A percentile compares a stretch with the other conserved stretches of the same genome.
phyloP scores from a whole-genome alignment of 768 basidiomycete genomes.

The Psilocybe sp. region DNA sequence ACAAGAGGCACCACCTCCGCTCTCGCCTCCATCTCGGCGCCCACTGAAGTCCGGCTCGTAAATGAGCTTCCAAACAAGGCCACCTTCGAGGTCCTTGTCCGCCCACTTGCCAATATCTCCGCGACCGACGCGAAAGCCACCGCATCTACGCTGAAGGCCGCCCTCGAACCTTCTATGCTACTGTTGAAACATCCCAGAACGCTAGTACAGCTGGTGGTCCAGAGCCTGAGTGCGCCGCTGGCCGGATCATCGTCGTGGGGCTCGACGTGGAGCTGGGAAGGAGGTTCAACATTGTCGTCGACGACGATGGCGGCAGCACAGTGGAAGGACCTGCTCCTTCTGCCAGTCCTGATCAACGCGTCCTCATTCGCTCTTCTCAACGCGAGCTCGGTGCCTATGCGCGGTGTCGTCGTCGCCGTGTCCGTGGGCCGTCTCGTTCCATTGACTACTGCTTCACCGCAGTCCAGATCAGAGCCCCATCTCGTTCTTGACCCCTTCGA shows the following conservation, averaged over 20 bases:
- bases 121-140: constrained; percentile 67
- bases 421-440: constrained; percentile 42
- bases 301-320: constrained; percentile 5
- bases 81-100: constrained; percentile 69
- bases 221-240: constrained; percentile 41
- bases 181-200: constrained; percentile 69
- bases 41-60: constrained; percentile 70
- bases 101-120: constrained; percentile 67
- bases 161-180: constrained; percentile 62
- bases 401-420: constrained; percentile 70
- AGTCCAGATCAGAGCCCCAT: no score
- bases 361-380: constrained; percentile 66
- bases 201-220: constrained; percentile 75
- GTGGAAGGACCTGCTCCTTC: constrained; percentile 44
- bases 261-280: no score
- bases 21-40: constrained; percentile 75
- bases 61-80: constrained; percentile 70
- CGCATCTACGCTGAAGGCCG: constrained; percentile 48
- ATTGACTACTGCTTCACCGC: constrained; percentile 3
- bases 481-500: constrained; percentile 55
- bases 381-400: constrained; percentile 70
- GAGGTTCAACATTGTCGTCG: not conserved
- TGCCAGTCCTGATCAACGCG: constrained; percentile 65
- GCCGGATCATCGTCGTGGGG: no score
- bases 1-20: constrained; percentile 37